These are phyloP conservation scores for Limtongia smithiae DNA, from an alignment of 805 yeast species.

Conservation along the genomic window DNA sequence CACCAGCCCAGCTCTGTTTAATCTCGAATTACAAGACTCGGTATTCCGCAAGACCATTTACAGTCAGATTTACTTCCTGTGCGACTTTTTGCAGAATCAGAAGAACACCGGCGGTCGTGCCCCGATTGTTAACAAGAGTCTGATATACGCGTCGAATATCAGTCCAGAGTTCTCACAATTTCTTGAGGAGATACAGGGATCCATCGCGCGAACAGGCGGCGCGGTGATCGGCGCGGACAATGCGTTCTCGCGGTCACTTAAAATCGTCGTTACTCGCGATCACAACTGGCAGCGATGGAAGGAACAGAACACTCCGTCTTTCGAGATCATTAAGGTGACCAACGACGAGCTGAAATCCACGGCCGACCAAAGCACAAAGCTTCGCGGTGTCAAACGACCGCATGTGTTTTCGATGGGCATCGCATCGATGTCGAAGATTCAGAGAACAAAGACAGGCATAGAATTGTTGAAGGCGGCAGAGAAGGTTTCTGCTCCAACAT, in stretches of 20 bases:
- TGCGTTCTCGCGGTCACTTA: conserved; percentile 23
- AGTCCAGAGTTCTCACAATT: conserved; percentile 24
- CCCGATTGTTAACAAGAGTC: conserved; percentile 25
- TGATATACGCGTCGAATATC: conserved; percentile 28
- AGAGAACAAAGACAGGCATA: conserved; percentile 45
- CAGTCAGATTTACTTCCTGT: conserved; percentile 34
- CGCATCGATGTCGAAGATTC: conserved; percentile 36
- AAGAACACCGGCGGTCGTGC: neutral
- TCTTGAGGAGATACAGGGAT: conserved; percentile 18
- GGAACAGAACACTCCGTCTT: conserved; percentile 35
- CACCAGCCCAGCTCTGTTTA: conserved; percentile 36
- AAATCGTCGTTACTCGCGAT: conserved; percentile 31
- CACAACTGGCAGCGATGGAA: conserved; percentile 38
- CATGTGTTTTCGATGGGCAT: conserved; percentile 37
- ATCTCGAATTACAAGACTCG: conserved; percentile 36
- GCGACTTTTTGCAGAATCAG: conserved; percentile 30
- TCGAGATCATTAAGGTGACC: conserved; percentile 21
- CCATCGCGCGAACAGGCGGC: conserved; percentile 1
- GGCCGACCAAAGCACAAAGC: conserved; percentile 7
- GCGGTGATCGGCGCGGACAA: conserved; percentile 20
- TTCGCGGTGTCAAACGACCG: conserved; percentile 28
- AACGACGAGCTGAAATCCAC: conserved; percentile 5
- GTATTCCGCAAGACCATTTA: conserved; percentile 35
- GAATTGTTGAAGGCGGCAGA: conserved; percentile 30
- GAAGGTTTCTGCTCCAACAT: too few relatives aligned